Conservation (phyloP, 371 early-diverging fungal genomes). For the Basidiobolus meristosporus region DNA sequence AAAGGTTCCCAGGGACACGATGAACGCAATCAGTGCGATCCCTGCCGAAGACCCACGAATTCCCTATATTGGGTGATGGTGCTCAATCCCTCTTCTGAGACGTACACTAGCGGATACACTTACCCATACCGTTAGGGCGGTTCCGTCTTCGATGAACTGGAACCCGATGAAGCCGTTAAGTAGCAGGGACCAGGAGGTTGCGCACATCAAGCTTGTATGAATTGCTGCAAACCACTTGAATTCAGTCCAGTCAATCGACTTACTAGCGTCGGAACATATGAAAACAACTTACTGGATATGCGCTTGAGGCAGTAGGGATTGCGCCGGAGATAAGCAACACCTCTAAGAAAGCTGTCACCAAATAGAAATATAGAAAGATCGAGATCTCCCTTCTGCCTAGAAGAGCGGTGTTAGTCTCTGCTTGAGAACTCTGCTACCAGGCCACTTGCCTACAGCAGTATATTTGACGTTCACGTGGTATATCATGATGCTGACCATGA, state of each 20-base stretch:
- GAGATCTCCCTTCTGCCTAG: conserved; percentile 89
- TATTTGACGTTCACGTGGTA: conserved; percentile 89
- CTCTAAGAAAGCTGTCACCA: conserved; percentile 62
- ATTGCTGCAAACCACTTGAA: conserved; percentile 82
- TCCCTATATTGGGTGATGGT: conserved; percentile 8
- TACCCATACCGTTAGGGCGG: conserved; percentile 75
- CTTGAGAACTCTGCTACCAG: neutral
- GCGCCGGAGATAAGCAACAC: conserved; percentile 74
- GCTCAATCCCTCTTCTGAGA: too few relatives aligned
- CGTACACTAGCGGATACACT: too few relatives aligned
- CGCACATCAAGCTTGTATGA: conserved; percentile 60
- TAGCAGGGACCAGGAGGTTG: conserved; percentile 78
- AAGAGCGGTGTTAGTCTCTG: neutral
- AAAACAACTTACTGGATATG: too few relatives aligned
- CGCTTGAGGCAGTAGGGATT: too few relatives aligned
- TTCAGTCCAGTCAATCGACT: neutral
- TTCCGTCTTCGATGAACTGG: conserved; percentile 94
- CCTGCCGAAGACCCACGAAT: conserved; percentile 49
- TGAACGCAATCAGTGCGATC: too few relatives aligned
- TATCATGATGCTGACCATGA: conserved; percentile 95
- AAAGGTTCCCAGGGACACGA: conserved; percentile 76
- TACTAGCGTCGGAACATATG: too few relatives aligned
- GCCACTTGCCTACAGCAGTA: conserved; percentile 91
- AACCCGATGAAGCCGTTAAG: conserved; percentile 90
- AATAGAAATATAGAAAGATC: conserved; percentile 90